phyloP scores from a whole-genome alignment of 2,329 filamentous ascomycete species.

The Amesomyces nigricolor region DNA sequence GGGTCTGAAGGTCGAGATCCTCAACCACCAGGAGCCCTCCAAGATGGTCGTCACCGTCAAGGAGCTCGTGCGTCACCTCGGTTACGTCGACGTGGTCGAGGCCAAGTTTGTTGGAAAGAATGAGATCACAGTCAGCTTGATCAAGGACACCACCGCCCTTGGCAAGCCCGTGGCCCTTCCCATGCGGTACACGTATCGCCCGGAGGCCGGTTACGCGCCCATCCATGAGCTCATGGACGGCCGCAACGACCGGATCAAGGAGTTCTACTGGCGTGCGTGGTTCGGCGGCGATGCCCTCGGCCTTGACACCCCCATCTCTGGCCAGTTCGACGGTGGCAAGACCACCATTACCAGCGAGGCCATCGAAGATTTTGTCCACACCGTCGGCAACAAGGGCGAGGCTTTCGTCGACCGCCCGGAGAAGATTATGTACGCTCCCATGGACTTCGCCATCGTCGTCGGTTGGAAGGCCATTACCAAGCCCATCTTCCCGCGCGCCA shows the following conservation, averaged over 20 bases:
- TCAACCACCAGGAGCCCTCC: constrained; percentile 70
- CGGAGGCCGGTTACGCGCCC: constrained; percentile 93
- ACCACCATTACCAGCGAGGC: constrained; percentile 83
- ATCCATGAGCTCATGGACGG: constrained; percentile 94
- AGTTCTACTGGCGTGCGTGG: constrained; percentile 98
- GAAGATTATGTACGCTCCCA: constrained; percentile 89
- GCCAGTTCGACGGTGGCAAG: constrained; percentile 83
- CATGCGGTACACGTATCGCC: constrained; percentile 87
- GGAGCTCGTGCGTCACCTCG: constrained; percentile 80
- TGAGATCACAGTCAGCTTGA: constrained; percentile 82
- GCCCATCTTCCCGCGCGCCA: constrained; percentile 94
- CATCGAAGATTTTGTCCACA: constrained; percentile 98
- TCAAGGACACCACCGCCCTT: constrained; percentile 86
- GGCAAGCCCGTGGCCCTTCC: constrained; percentile 76
- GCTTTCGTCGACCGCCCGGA: constrained; percentile 94
- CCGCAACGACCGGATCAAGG: constrained; percentile 97
- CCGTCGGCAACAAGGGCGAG: constrained; percentile 94
- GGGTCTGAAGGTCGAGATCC: constrained; percentile 85
- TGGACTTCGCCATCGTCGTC: constrained; percentile 98
- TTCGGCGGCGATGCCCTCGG: constrained; percentile 82
- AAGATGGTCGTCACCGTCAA: constrained; percentile 83
- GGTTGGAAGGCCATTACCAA: constrained; percentile 99
- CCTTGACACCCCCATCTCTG: constrained; percentile 77
- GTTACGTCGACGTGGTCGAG: constrained; percentile 83
- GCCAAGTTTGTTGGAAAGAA: constrained; percentile 69